phyloP scores from a whole-genome alignment of 2,329 filamentous ascomycete genomes.

The Neofusicoccum parvum region DNA sequence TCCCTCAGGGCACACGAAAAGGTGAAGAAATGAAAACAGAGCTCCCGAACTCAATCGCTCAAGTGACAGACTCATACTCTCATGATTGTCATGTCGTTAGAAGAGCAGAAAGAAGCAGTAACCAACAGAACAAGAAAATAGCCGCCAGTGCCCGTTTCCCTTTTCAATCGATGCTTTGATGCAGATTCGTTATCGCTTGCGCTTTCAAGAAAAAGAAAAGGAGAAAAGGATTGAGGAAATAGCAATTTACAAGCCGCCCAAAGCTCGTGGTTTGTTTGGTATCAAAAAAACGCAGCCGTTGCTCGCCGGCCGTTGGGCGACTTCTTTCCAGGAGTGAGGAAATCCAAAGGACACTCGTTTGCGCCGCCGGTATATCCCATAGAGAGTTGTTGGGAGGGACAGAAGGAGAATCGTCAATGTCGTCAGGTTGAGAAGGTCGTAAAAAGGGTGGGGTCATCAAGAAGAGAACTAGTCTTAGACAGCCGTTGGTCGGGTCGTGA shows the following conservation, averaged over 20 bases:
- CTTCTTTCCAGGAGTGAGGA: slow-evolving; percentile 1
- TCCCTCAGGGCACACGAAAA: neutral
- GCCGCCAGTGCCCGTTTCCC: neutral
- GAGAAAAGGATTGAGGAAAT: neutral
- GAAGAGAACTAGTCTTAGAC: slow-evolving; percentile 3
- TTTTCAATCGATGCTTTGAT: slow-evolving; percentile 12
- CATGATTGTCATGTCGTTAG: neutral
- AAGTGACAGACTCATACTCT: neutral
- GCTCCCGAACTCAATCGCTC: neutral
- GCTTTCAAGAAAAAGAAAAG: neutral
- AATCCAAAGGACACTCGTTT: neutral
- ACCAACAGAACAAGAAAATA: neutral
- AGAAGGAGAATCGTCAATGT: slow-evolving; percentile 10
- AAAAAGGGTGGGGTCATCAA: neutral
- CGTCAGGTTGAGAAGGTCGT: slow-evolving; percentile 1
- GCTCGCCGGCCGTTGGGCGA: neutral
- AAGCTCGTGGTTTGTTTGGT: slow-evolving; percentile 10
- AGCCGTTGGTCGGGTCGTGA: slow-evolving; percentile 13
- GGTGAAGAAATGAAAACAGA: neutral
- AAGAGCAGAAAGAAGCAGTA: neutral
- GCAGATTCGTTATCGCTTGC: slow-evolving; percentile 3
- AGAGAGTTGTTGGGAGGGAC: neutral
- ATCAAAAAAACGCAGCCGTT: neutral
- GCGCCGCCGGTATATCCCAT: slow-evolving; percentile 3
- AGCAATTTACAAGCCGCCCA: slow-evolving; percentile 16